Percentiles rank a stretch among this genome's conserved stretches.
Evolutionary conservation across 2,329 filamentous ascomycete genomes (phyloP).

Genomic region (Dactylellina sp.): DNA sequence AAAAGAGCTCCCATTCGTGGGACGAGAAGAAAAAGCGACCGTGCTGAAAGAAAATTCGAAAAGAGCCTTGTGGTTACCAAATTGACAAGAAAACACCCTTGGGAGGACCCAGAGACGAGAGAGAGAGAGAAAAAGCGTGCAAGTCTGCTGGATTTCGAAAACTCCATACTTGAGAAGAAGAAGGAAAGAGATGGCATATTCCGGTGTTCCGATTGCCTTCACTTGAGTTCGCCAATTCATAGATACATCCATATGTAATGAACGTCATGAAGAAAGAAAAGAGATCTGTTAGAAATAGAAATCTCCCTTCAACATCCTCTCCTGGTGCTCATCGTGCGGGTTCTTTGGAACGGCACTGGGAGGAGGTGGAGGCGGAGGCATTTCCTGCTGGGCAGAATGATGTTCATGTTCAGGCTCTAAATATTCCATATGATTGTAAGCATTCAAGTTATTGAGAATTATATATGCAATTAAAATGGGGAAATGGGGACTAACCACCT

Average conservation of each 20-base stretch:
- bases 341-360: slow-evolving; percentile 70
- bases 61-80: neutral
- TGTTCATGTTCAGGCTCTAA: slow-evolving; percentile 57
- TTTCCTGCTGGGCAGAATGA: slow-evolving; percentile 33
- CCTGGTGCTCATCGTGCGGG: slow-evolving; percentile 88
- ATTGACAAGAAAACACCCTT: no score
- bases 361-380: slow-evolving; percentile 62
- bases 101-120: neutral
- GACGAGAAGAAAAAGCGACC: neutral
- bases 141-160: neutral
- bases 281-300: slow-evolving; percentile 78
- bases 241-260: neutral
- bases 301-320: slow-evolving; percentile 95
- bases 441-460: slow-evolving; percentile 63
- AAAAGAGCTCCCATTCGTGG: neutral
- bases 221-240: no score
- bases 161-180: slow-evolving; percentile 3
- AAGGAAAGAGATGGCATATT: neutral
- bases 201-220: neutral
- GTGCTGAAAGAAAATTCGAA: neutral
- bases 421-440: slow-evolving; percentile 60
- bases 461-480: slow-evolving; percentile 62
- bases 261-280: neutral
- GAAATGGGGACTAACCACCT: slow-evolving; percentile 71
- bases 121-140: neutral